Evolutionary conservation across 2,329 filamentous ascomycete species (phyloP).

Genomic region (Alternaria sp.): DNA sequence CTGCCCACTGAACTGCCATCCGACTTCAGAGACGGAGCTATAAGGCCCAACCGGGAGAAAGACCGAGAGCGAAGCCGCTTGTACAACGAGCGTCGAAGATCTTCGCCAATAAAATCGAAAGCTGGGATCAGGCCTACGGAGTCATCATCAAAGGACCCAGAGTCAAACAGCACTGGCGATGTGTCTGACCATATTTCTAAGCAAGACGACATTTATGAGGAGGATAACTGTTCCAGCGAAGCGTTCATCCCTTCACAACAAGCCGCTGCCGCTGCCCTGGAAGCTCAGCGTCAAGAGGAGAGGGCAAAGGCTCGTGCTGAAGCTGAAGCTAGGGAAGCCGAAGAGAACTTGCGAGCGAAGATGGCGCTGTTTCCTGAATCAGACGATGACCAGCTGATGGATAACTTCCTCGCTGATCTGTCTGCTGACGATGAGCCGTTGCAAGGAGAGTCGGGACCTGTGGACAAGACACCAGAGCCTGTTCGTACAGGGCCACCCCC

Average conservation of each 20-base stretch:
- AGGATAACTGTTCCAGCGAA: constrained; percentile 39
- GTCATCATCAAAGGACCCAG: constrained; percentile 32
- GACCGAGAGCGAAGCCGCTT: constrained; percentile 32
- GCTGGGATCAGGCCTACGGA: constrained; percentile 38
- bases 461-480: constrained; percentile 8
- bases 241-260: constrained; percentile 37
- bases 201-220: constrained; percentile 39
- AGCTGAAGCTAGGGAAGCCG: constrained; percentile 38
- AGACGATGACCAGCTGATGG: constrained; percentile 35
- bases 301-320: constrained; percentile 28
- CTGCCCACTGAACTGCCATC: constrained; percentile 55
- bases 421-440: constrained; percentile 30
- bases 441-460: constrained; percentile 13
- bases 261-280: constrained; percentile 34
- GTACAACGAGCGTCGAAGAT: constrained; percentile 36
- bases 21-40: constrained; percentile 50
- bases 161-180: constrained; percentile 37
- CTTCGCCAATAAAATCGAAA: constrained; percentile 33
- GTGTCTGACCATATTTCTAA: constrained; percentile 37
- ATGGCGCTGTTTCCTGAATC: constrained; percentile 44
- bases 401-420: constrained; percentile 39
- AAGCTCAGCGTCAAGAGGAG: constrained; percentile 34
- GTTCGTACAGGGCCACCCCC: constrained; percentile 24
- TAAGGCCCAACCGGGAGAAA: constrained; percentile 40
- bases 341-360: constrained; percentile 48